phyloP scores from a whole-genome alignment of 805 yeast species.

The Lachancea quebecensis region DNA sequence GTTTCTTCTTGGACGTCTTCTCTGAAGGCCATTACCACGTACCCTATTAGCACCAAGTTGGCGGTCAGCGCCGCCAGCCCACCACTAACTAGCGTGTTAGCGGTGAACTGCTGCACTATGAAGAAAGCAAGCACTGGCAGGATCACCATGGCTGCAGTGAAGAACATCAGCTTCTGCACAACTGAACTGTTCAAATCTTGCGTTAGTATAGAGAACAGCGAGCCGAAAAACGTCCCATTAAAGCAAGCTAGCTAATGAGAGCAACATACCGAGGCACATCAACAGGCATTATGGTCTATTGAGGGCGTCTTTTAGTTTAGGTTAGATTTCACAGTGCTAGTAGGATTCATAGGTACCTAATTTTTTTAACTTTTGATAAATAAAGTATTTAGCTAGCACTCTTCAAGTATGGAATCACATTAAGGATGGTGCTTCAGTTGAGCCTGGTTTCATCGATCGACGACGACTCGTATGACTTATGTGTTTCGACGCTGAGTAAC shows the following conservation, averaged over 20 bases:
- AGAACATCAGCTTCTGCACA: constrained; percentile 58
- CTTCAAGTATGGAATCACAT: background rate
- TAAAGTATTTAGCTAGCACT: background rate
- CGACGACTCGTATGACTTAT: constrained; percentile 25
- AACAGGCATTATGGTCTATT: constrained; percentile 26
- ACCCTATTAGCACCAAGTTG: constrained; percentile 65
- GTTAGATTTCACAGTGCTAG: background rate
- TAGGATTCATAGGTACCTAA: no score
- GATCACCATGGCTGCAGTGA: constrained; percentile 70
- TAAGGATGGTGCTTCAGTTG: constrained; percentile 29
- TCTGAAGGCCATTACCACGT: constrained; percentile 64
- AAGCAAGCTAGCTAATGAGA: background rate
- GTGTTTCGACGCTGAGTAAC: constrained; percentile 25
- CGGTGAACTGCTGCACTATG: constrained; percentile 36
- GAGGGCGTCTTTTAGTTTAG: background rate
- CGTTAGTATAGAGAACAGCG: constrained; percentile 1
- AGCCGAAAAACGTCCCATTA: background rate
- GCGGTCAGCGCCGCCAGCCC: constrained; percentile 77
- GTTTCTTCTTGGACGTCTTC: constrained; percentile 44
- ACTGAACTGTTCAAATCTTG: constrained; percentile 32
- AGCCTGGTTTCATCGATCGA: constrained; percentile 25
- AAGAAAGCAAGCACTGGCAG: constrained; percentile 64
- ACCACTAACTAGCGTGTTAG: constrained; percentile 61
- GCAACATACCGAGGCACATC: constrained; percentile 38
- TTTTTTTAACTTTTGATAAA: no score